Conservation (phyloP, 176 grass and related monocot species). For the Themeda triandra region DNA sequence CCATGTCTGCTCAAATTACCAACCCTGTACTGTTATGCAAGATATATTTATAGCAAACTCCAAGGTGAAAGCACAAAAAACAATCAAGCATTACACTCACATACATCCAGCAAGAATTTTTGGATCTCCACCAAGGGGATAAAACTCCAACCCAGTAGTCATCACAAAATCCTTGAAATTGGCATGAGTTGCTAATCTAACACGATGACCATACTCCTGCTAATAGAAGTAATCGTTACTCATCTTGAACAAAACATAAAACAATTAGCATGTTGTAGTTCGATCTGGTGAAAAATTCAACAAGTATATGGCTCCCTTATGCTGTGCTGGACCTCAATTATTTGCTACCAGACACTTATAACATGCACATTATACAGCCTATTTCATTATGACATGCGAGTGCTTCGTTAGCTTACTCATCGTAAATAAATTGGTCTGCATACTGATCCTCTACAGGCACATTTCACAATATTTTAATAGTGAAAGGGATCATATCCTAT, state of each 20-base stretch:
- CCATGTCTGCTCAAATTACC: conserved; percentile 69
- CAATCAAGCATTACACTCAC: neutral
- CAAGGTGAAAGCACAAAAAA: neutral
- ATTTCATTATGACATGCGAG: neutral
- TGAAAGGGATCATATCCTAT: conserved; percentile 1
- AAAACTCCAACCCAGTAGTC: conserved; percentile 77
- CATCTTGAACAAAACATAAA: neutral
- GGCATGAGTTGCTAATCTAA: conserved; percentile 76
- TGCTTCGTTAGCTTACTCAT: neutral
- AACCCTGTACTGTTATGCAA: conserved; percentile 29
- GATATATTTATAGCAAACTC: conserved; percentile 19
- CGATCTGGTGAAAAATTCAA: neutral
- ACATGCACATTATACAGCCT: neutral
- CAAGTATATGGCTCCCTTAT: neutral
- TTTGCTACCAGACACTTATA: neutral
- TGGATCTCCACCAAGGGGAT: conserved; percentile 79
- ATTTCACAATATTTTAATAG: neutral
- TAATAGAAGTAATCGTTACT: conserved; percentile 12
- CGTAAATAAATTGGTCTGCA: neutral
- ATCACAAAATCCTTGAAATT: conserved; percentile 90
- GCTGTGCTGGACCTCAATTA: neutral
- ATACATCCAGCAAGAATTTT: conserved; percentile 94
- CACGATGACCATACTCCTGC: conserved; percentile 79
- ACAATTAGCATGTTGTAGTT: neutral
- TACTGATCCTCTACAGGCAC: neutral